Evolutionary conservation across 2,329 filamentous ascomycete species (phyloP).

Genomic region (Fusarium domesticum): DNA sequence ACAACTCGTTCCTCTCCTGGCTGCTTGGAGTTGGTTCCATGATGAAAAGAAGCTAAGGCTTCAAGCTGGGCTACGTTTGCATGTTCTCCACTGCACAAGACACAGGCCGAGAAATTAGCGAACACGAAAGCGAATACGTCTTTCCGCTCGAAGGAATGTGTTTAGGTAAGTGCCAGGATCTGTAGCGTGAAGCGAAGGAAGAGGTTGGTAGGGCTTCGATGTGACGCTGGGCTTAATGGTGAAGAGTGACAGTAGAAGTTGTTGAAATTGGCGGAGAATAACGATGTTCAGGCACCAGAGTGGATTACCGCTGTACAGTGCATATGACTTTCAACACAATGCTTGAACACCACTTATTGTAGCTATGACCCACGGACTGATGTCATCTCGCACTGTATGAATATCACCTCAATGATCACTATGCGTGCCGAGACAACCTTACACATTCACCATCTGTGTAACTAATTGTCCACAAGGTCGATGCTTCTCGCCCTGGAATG

Average conservation of each 20-base stretch:
- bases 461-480: too few species aligned
- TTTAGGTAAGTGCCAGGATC: neutral
- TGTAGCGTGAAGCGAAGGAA: neutral
- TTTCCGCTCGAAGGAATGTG: neutral
- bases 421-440: neutral
- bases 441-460: neutral
- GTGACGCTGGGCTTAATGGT: neutral
- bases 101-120: slow-evolving; percentile 6
- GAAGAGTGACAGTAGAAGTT: neutral
- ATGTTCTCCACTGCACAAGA: slow-evolving; percentile 19
- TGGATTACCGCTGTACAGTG: neutral
- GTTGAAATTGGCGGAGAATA: neutral
- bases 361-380: slow-evolving; percentile 1
- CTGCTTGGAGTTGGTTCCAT: slow-evolving; percentile 27
- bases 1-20: slow-evolving; percentile 32
- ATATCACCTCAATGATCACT: slow-evolving; percentile 2
- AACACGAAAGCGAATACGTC: slow-evolving; percentile 16
- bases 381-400: slow-evolving; percentile 14
- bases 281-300: neutral
- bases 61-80: slow-evolving; percentile 17
- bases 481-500: neutral
- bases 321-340: neutral
- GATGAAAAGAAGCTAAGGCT: slow-evolving; percentile 18
- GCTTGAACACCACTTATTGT: too few species aligned
- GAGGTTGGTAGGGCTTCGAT: neutral